Base-by-base conservation (phyloP, 23 red algal genomes). In the Chondrus crispus region DNA sequence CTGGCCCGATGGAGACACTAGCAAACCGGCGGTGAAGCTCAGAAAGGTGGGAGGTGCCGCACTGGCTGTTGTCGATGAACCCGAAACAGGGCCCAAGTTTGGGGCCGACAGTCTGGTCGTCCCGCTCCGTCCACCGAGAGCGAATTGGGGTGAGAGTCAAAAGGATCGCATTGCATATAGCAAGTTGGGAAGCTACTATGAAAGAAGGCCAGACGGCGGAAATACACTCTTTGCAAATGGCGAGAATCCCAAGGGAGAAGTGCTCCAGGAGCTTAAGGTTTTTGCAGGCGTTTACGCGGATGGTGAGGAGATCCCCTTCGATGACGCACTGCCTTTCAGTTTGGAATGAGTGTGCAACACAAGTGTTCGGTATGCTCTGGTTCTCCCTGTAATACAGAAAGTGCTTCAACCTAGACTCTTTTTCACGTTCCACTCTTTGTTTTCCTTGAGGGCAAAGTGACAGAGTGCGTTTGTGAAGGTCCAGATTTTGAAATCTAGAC, bases 261-360 rank as follows among this genome's bases (percentile, higher is more conserved):
- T 86, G 54, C 55, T 92, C 13, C 29, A 36, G 30, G 20, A 85
- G 16, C 55, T 96, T 10, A 84, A 89, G 49, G 79, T 96, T 20
- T 91, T 71, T 62, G 53, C 80, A 29, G 88, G 94, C 33, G 83
- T 96, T 8, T 91, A 88, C 62, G 87, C 72, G 42, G 82, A 93
- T 19, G 94, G 87, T 2, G 94, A 96, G 54, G 94, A 96, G 75
- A 96, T 96, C 45, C 94, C 94, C 18, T 96, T 92, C 51, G 80
- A 47, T 44, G 88, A 96, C 66, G 94, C 87, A 10, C 70, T 95
- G 19, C 93, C 93, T 6, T 95, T 95, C 46, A 83, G 74, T 74
- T 74, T 95, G 14, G 93, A 95, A 24, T 95, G n/a, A n/a, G n/a
- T n/a, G n/a, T n/a, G n/a, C 41, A 77, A n/a, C n/a, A n/a, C n/a